Evolutionary conservation across 495 filamentous ascomycete species (phyloP).

Genomic region (Tetracladium setigerum): DNA sequence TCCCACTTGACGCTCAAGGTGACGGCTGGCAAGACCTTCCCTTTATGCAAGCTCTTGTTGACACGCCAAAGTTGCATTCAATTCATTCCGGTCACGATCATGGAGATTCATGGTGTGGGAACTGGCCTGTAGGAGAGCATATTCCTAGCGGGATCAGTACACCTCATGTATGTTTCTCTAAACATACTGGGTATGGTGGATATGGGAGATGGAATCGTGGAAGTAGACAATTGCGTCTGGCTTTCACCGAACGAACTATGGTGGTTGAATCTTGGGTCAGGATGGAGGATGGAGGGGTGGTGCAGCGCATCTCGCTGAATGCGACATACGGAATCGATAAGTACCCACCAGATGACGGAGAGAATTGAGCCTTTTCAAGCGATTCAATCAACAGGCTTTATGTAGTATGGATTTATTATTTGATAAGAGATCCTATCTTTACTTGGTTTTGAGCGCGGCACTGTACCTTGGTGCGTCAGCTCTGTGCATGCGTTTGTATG

Average conservation of each 20-base stretch:
- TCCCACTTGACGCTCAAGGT: slow-evolving; percentile 48
- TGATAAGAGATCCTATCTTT: too few species aligned
- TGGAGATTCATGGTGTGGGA: slow-evolving; percentile 56
- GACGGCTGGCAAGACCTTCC: slow-evolving; percentile 48
- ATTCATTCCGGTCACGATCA: slow-evolving; percentile 68
- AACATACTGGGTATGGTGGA: slow-evolving; percentile 64
- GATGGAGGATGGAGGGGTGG: slow-evolving; percentile 50
- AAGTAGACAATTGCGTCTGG: slow-evolving; percentile 48
- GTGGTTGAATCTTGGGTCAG: slow-evolving; percentile 57
- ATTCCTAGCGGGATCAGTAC: slow-evolving; percentile 25
- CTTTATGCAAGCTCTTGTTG: slow-evolving; percentile 57
- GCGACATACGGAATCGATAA: slow-evolving; percentile 56
- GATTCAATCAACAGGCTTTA: not conserved
- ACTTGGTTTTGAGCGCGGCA: too few species aligned
- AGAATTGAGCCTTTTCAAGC: not conserved
- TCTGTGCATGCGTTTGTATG: too few species aligned
- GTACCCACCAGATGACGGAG: slow-evolving; percentile 34
- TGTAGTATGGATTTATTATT: too few species aligned
- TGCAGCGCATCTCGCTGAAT: slow-evolving; percentile 56
- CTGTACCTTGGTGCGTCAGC: too few species aligned
- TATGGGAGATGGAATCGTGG: slow-evolving; percentile 60
- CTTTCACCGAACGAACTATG: slow-evolving; percentile 23
- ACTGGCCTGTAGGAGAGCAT: slow-evolving; percentile 31
- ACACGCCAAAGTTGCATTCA: slow-evolving; percentile 49
- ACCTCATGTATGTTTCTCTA: slow-evolving; percentile 57